A percentile compares a stretch with the other conserved stretches of the same genome.
Conservation (phyloP, 2,329 filamentous ascomycete species). For the Cercospora sp. region DNA sequence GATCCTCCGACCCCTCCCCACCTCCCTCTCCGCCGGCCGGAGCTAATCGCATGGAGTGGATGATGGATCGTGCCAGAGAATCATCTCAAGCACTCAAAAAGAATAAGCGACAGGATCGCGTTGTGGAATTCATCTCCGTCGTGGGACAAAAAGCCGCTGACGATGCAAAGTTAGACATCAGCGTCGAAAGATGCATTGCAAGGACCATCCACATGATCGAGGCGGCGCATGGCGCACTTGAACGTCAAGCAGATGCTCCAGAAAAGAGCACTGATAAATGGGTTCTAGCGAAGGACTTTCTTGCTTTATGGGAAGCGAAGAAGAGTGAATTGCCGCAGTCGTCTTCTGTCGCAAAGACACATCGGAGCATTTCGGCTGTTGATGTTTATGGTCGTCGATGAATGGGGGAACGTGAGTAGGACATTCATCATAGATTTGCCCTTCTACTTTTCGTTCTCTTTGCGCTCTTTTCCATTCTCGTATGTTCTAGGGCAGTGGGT, state of each 20-base stretch:
- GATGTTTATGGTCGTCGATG: background rate
- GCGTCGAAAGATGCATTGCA: background rate
- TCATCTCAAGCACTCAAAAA: background rate
- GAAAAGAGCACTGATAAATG: background rate
- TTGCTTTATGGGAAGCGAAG: background rate
- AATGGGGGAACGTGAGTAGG: background rate
- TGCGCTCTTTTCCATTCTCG: background rate
- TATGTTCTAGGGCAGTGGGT: background rate
- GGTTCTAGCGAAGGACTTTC: background rate
- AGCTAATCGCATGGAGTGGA: background rate
- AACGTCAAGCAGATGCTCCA: background rate
- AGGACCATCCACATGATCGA: background rate
- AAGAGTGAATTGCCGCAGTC: background rate
- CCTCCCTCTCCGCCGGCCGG: background rate
- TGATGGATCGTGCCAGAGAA: background rate
- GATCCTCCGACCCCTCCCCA: background rate
- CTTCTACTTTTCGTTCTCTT: background rate
- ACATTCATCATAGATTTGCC: background rate
- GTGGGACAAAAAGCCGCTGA: background rate
- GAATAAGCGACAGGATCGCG: background rate
- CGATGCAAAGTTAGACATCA: background rate
- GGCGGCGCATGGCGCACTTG: background rate
- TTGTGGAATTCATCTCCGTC: background rate
- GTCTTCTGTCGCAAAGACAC: background rate
- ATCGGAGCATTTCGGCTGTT: background rate